Evolutionary conservation across 495 filamentous ascomycete genomes (phyloP), one percentile per base, ranked within the genome.

Genomic region (Penicillium manginii): DNA sequence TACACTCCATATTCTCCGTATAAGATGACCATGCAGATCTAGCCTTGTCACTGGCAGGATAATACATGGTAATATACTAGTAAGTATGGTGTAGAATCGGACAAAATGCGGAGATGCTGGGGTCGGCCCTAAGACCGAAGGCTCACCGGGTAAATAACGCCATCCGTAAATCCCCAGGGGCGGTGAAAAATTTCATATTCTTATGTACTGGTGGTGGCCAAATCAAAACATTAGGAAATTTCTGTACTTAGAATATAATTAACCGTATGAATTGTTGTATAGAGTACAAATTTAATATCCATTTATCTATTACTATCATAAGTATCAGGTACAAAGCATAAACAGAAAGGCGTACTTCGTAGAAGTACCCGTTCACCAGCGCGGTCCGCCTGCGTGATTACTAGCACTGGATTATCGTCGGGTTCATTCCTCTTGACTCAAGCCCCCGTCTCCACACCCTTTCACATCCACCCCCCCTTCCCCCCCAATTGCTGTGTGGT

Each of bases 351-450:
- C n/a, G 26, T 8, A 8, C 6, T 6, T 29, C 9, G 6, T 29
- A 5, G 9, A 29, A 8, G 26, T 29, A 29, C 6, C 26, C 6
- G 26, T 29, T 2, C 26, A 7, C 26, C 26, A 29, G 26, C 26
- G 26, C 26, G 26, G 26, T 29, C 26, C 26, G 26, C 1, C 23
- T 23, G 23, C 26, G 26, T 29, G 26, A 29, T 29, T 29, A 29
- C 26, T 29, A 29, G 26, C 26, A 29, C 26, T 37, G 35, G 48
- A 50, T 50, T 50, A 50, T 50, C 48, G 48, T 50, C 48, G 49
- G 53, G 55, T 47, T 57, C 63, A 60, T 66, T 67, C 62, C 57
- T 58, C 53, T 67, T 67, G 67, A 70, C 61, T 70, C 67, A 67
- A 53, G 26, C 26, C 42, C 58, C 50, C 33, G 58, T 61, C 66